A percentile compares a stretch with the other conserved stretches of the same genome.
These are phyloP conservation scores for Trichoderma sp. DNA, from an alignment of 2,329 filamentous ascomycete species.

Conservation along the genomic window DNA sequence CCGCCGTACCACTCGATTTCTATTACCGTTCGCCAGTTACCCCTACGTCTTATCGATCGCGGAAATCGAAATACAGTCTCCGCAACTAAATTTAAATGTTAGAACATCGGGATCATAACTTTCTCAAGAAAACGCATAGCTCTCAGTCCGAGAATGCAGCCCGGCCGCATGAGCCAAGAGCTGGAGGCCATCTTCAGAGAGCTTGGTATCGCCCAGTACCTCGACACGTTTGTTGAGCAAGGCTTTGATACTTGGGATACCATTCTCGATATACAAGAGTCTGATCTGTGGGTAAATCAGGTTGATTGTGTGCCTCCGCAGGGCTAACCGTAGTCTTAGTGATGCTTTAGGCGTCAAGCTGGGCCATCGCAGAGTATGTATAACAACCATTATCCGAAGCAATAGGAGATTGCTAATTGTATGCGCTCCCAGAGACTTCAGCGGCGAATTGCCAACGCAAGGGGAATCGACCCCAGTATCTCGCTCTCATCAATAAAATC, in stretches of 20 bases:
- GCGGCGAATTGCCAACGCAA: constrained; percentile 71
- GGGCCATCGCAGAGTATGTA: constrained; percentile 71
- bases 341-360: constrained; percentile 74
- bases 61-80: neutral
- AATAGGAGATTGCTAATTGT: neutral
- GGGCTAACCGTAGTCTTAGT: constrained; percentile 41
- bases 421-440: constrained; percentile 68
- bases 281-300: constrained; percentile 63
- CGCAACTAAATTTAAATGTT: constrained; percentile 22
- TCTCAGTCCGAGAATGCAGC: constrained; percentile 3
- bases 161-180: constrained; percentile 49
- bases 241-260: constrained; percentile 85
- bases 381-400: neutral
- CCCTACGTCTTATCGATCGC: neutral
- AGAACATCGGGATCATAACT: neutral
- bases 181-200: constrained; percentile 66
- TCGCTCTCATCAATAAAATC: constrained; percentile 50
- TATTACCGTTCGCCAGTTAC: neutral
- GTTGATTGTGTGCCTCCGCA: neutral
- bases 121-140: neutral
- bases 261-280: constrained; percentile 79
- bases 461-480: constrained; percentile 57
- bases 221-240: constrained; percentile 68
- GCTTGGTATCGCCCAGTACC: constrained; percentile 76
- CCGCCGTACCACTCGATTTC: neutral